Percentiles rank a stretch among this genome's conserved stretches.
Conservation (phyloP, 2,329 filamentous ascomycete genomes). For the Phoma sp. region DNA sequence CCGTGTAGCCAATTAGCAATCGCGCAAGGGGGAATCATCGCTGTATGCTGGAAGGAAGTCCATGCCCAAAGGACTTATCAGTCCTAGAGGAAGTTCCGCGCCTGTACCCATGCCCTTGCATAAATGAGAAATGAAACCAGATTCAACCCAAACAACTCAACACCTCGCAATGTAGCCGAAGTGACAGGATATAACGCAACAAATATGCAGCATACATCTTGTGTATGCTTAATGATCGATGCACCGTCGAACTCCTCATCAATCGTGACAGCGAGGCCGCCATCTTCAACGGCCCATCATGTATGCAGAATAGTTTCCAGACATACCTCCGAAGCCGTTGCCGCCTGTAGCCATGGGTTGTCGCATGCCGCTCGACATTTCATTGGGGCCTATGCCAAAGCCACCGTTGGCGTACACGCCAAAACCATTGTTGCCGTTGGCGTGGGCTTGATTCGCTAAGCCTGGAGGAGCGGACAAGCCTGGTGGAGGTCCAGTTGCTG, state of each 20-base stretch:
- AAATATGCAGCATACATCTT: slow-evolving; percentile 42
- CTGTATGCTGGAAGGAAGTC: slow-evolving; percentile 51
- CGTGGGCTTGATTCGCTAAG: slow-evolving; percentile 53
- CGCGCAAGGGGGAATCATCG: slow-evolving; percentile 53
- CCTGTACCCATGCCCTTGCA: slow-evolving; percentile 49
- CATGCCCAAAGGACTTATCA: slow-evolving; percentile 43
- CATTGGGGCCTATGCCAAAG: slow-evolving; percentile 44
- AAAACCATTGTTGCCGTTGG: slow-evolving; percentile 41
- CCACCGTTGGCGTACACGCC: slow-evolving; percentile 47
- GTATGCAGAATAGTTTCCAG: slow-evolving; percentile 43
- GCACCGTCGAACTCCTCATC: slow-evolving; percentile 45
- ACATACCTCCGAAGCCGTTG: slow-evolving; percentile 41
- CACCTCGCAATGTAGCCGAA: slow-evolving; percentile 51
- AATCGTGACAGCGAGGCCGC: slow-evolving; percentile 39
- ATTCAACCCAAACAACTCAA: slow-evolving; percentile 42
- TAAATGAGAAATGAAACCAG: slow-evolving; percentile 43
- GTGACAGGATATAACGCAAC: slow-evolving; percentile 49
- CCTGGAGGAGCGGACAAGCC: slow-evolving; percentile 79
- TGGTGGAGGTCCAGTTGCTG: slow-evolving; percentile 78
- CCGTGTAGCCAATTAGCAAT: slow-evolving; percentile 42
- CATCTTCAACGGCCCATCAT: slow-evolving; percentile 48
- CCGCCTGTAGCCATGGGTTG: slow-evolving; percentile 42
- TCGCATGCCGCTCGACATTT: slow-evolving; percentile 44
- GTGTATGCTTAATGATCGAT: slow-evolving; percentile 40
- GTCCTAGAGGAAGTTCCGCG: slow-evolving; percentile 43